A percentile compares a stretch with the other conserved stretches of the same genome.
phyloP scores from a whole-genome alignment of 768 basidiomycete species.

The Russula dissimulans region DNA sequence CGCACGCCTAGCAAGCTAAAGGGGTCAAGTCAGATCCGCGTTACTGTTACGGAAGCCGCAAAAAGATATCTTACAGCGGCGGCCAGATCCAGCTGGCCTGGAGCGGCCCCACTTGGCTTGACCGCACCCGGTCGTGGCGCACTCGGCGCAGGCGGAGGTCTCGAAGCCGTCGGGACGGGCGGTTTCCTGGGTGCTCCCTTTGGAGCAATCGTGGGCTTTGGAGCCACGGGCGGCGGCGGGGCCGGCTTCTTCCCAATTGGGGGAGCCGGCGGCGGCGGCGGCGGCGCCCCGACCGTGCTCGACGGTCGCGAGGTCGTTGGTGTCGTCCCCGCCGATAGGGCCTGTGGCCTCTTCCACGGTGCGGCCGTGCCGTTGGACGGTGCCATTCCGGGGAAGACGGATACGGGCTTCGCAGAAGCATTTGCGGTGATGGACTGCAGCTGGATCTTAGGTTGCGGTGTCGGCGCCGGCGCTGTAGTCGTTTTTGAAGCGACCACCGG shows the following conservation, averaged over 20 bases:
- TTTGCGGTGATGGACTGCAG: slow-evolving; percentile 43
- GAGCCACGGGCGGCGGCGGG: slow-evolving; percentile 43
- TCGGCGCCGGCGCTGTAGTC: slow-evolving; percentile 19
- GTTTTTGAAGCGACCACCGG: slow-evolving; percentile 5
- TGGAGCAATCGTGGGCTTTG: slow-evolving; percentile 41
- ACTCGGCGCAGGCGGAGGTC: slow-evolving; percentile 35
- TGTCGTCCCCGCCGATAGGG: slow-evolving; percentile 29
- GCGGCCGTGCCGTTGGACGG: slow-evolving; percentile 57
- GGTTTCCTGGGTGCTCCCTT: slow-evolving; percentile 50
- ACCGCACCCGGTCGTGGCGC: slow-evolving; percentile 31
- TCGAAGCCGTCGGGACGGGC: slow-evolving; percentile 47
- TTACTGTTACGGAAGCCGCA: slow-evolving; percentile 1
- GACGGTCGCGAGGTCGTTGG: slow-evolving; percentile 42
- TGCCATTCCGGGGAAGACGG: slow-evolving; percentile 73
- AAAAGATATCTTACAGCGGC: slow-evolving; percentile 53
- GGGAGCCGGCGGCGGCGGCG: slow-evolving; percentile 47
- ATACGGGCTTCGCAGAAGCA: slow-evolving; percentile 62
- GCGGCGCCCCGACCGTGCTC: slow-evolving; percentile 40
- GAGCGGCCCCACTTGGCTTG: slow-evolving; percentile 34
- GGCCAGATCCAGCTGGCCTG: slow-evolving; percentile 70
- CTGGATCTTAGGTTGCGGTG: slow-evolving; percentile 25
- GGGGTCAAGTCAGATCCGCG: slow-evolving; percentile 4
- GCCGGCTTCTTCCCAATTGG: slow-evolving; percentile 48
- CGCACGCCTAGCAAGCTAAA: slow-evolving; percentile 70
- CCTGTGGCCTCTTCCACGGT: slow-evolving; percentile 60